Evolutionary conservation across 2,329 filamentous ascomycete species (phyloP), one percentile per base, ranked within the genome.

Genomic region (Pestalotiopsis sp.): DNA sequence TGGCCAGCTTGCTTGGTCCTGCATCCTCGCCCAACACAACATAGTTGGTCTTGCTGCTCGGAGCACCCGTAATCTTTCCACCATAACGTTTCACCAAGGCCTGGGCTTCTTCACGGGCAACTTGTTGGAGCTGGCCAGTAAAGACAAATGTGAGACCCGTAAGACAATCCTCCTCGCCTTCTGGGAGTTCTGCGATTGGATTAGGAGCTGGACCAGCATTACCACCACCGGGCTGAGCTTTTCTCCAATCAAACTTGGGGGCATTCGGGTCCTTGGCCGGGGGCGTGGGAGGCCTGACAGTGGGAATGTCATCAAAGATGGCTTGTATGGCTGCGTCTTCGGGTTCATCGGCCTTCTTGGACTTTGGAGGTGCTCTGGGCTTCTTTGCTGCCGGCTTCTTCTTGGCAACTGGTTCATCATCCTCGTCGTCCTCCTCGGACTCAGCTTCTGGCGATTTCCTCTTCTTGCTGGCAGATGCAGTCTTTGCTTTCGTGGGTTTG

Each of bases 121-220:
- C 87, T 0, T 88, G 90, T 69, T 92, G 88, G 52, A 98, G 83
- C 26, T 98, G 86, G 26, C 96, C 96, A 0, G 97, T 99, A 75
- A 99, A 99, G 35, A 99, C 96, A 76, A 99, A 99, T 0, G 89
- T 92, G 66, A 98, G 84, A 0, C 97, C 96, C 66, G 91, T 90
- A 67, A 99, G 86, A 76, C 96, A 99, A 73, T 98, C 97, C 11
- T 96, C 93, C 65, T 90, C 90, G 7, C 96, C 96, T 22, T 88
- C 86, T 0, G 96, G 96, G 63, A 98, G 82, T 17, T 97, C 93
- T 38, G 84, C 88, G 10, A 85, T 82, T 11, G 87, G 84, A 62
- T 87, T 86, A 7, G 88, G 87, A 20, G 93, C 88, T 22, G 89
- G 88, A 2, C 88, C 87, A 17, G 88, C 82, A 77, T 88, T 91